A percentile compares a stretch with the other conserved stretches of the same genome.
phyloP scores from a whole-genome alignment of 225 moss, liverwort and hornwort species.

The Antitrichia curtipendula region DNA sequence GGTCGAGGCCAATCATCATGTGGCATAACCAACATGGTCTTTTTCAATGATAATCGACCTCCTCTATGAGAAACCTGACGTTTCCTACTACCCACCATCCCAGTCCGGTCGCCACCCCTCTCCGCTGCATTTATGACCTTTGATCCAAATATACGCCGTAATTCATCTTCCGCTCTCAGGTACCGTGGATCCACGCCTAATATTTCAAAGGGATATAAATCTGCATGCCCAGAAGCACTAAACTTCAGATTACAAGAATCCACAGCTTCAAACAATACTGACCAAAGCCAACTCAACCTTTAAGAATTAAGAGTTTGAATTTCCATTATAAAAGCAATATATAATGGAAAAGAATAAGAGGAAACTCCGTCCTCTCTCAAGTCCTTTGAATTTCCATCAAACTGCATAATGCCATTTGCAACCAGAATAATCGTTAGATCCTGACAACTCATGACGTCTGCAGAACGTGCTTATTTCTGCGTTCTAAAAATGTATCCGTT shows the following conservation, averaged over 20 bases:
- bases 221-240: not conserved
- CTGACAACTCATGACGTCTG: not conserved
- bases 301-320: not conserved
- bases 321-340: not conserved
- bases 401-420: not conserved
- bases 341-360: not conserved
- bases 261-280: not conserved
- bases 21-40: conserved; percentile 55
- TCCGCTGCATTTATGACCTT: conserved; percentile 77
- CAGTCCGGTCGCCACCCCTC: conserved; percentile 24
- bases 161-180: conserved; percentile 74
- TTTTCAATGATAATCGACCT: conserved; percentile 51
- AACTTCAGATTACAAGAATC: not conserved
- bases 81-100: conserved; percentile 22
- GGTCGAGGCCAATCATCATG: conserved; percentile 61
- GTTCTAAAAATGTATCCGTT: not conserved
- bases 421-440: not conserved
- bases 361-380: not conserved
- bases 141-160: conserved; percentile 87
- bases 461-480: not conserved
- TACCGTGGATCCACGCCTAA: conserved; percentile 51
- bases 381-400: not conserved
- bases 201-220: conserved; percentile 18
- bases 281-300: not conserved
- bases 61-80: conserved; percentile 49